phyloP scores from a whole-genome alignment of 2,329 filamentous ascomycete species.

The Tolypocladium ovalisporum region DNA sequence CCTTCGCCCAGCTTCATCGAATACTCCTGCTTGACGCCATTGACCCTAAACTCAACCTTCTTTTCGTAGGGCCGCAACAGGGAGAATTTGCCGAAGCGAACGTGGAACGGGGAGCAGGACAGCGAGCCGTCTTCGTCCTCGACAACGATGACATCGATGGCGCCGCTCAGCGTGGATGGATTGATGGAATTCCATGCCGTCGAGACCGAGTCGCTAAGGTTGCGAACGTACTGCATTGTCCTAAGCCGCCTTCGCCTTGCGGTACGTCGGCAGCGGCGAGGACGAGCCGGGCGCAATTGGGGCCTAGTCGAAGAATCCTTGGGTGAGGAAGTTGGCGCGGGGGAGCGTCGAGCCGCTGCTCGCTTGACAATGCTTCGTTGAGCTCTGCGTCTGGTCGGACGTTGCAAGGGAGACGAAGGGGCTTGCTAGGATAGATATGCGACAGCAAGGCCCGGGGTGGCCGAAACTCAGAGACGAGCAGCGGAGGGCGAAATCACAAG shows the following conservation, averaged over 20 bases:
- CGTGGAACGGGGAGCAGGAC: constrained; percentile 93
- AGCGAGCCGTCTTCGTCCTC: constrained; percentile 87
- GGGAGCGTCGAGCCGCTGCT: not conserved
- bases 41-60: constrained; percentile 97
- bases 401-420: not conserved
- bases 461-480: not conserved
- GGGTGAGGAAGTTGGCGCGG: not conserved
- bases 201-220: constrained; percentile 87
- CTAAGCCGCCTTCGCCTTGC: constrained; percentile 5
- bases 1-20: constrained; percentile 98
- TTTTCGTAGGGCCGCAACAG: constrained; percentile 91
- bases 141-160: constrained; percentile 97
- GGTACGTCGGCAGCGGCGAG: not conserved
- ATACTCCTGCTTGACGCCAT: constrained; percentile 82
- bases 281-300: not conserved
- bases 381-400: not conserved
- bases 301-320: not conserved
- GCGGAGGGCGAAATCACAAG: not conserved
- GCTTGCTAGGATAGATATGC: not conserved
- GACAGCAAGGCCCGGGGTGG: not conserved
- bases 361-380: not conserved
- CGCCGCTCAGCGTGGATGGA: constrained; percentile 89
- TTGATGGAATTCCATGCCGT: constrained; percentile 99
- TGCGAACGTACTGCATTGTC: constrained; percentile 94
- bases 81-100: constrained; percentile 98